Base-by-base conservation (phyloP, 1,284 basidiomycete genomes). In the Fomitopsis betulina region DNA sequence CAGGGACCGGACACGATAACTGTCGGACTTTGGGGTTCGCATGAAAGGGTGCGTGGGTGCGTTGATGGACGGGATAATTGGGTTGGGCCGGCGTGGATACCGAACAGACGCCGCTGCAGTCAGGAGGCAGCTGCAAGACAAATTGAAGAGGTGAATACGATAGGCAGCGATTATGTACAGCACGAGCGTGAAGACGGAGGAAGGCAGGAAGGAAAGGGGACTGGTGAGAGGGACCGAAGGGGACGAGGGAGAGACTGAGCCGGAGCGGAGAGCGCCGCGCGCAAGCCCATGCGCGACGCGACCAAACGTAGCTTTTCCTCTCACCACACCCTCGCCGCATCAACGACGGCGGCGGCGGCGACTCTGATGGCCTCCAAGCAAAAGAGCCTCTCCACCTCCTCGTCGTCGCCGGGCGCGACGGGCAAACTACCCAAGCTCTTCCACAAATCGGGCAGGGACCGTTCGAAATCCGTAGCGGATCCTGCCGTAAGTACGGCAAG, bases 361-460 rank as follows among this genome's bases (percentile, higher is more conserved):
- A 63, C 63, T 62, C 13, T 66, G 68, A 72, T 72, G 70, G 67
- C 66, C 55, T 60, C 40, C 67, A 71, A 68, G 64, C 51, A 67
- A 58, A 62, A 66, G 53, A 67, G 66, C 58, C 61, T 63, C 57
- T 72, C 70, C 59, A 65, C 68, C 54, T 69, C 70, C 45, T 66
- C 71, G 47, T 68, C 72, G 59, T 69, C 72, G 60, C 70, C 72
- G 61, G 68, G 71, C 50, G 64, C 67, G 37, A 56, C 68, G 53
- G 82, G 83, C 33, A 88, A 87, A 69, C 73, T 89, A 19, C 78
- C 85, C 66, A 86, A 81, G 67, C 86, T 89, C 66, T 75, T 89
- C 12, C 83, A 86, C 69, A 87, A 86, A 65, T 76, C 79, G 67
- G 75, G 69, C 52, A 76, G 85, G 56, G 85, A 87, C 73, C 74